Evolutionary conservation across 805 yeast species (phyloP).

Genomic region (Kluyveromyces starmeri): DNA sequence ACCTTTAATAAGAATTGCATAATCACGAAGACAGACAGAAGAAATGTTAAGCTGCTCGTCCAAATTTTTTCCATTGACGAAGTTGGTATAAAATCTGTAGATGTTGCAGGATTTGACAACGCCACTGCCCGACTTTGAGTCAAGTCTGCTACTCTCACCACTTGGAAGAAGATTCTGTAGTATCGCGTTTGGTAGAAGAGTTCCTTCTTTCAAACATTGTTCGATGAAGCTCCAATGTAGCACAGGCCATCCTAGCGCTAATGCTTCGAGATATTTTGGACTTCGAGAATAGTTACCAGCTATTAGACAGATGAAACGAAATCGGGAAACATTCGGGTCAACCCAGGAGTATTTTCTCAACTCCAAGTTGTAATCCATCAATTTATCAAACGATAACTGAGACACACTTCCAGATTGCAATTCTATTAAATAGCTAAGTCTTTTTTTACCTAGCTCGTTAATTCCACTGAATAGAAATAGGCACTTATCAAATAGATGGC

Average conservation of each 20-base stretch:
- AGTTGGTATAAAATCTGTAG: constrained; percentile 34
- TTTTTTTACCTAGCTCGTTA: constrained; percentile 23
- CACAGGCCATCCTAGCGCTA: constrained; percentile 84
- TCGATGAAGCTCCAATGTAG: constrained; percentile 48
- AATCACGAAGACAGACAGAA: constrained; percentile 22
- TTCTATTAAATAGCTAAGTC: constrained; percentile 30
- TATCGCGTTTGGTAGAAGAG: constrained; percentile 30
- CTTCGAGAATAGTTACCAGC: constrained; percentile 54
- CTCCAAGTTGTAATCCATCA: constrained; percentile 8
- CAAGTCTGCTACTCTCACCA: constrained; percentile 49
- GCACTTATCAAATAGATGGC: constrained; percentile 28
- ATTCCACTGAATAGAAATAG: constrained; percentile 33
- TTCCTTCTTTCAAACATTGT: constrained; percentile 34
- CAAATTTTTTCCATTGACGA: constrained; percentile 26
- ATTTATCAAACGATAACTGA: constrained; percentile 27
- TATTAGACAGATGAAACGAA: constrained; percentile 56
- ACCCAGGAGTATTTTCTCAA: constrained; percentile 7
- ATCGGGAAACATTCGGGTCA: constrained; percentile 12
- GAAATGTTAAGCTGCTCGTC: constrained; percentile 31
- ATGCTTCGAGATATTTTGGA: constrained; percentile 64
- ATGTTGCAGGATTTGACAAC: constrained; percentile 43
- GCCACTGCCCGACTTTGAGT: constrained; percentile 12
- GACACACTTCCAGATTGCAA: constrained; percentile 37
- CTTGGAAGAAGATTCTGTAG: constrained; percentile 56
- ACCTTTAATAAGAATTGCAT: constrained; percentile 31